Conservation (phyloP, 2,329 filamentous ascomycete genomes). For the Phaeophleospora eucalypticola region DNA sequence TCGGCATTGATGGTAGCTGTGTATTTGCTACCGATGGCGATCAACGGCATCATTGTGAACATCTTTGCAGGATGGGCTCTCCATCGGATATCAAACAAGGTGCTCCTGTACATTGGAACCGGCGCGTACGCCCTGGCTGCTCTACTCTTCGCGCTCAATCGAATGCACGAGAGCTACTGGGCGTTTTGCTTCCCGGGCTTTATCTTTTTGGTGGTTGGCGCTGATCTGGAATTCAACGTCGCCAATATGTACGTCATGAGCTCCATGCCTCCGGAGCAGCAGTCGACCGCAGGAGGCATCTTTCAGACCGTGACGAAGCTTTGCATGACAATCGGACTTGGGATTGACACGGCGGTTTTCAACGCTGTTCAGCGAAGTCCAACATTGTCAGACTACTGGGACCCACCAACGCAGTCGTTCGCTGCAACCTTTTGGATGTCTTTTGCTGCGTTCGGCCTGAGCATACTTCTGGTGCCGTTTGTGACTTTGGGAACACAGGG, state of each 20-base stretch:
- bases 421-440: conserved; percentile 51
- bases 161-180: conserved; percentile 58
- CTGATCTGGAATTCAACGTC: conserved; percentile 67
- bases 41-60: conserved; percentile 61
- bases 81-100: conserved; percentile 61
- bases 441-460: conserved; percentile 41
- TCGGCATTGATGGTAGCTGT: conserved; percentile 58
- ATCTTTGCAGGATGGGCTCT: conserved; percentile 58
- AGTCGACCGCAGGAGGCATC: conserved; percentile 63
- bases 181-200: conserved; percentile 60
- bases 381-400: conserved; percentile 38
- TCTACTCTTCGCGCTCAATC: conserved; percentile 56
- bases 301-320: conserved; percentile 64
- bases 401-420: conserved; percentile 47
- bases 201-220: conserved; percentile 59
- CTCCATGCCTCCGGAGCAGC: conserved; percentile 57
- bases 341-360: conserved; percentile 59
- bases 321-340: conserved; percentile 56
- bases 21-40: conserved; percentile 61
- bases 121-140: conserved; percentile 43
- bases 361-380: conserved; percentile 40
- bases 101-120: conserved; percentile 55
- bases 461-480: conserved; percentile 49
- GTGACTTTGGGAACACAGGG: conserved; percentile 54
- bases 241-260: conserved; percentile 71